Percentiles rank a stretch among this genome's conserved stretches.
Conservation (phyloP, 225 moss, liverwort and hornwort species). For the Takakia lepidozioides region DNA sequence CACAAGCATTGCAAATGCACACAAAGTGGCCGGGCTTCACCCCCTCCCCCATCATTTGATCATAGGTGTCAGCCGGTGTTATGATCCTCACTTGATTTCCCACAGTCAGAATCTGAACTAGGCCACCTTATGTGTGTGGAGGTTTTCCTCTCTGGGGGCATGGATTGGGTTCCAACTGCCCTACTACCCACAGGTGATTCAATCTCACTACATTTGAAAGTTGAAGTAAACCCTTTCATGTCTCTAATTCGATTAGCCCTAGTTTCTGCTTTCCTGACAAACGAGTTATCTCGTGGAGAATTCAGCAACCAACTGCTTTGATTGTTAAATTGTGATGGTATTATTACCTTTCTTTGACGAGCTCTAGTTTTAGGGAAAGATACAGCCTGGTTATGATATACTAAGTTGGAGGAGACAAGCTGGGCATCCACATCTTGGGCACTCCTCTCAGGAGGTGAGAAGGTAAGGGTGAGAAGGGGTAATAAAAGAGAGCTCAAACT, state of each 20-base stretch:
- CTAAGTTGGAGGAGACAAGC: background rate
- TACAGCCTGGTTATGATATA: background rate
- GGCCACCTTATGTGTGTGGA: conserved; percentile 9
- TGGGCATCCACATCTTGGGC: background rate
- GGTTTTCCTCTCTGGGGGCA: background rate
- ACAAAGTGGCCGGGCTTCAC: no score
- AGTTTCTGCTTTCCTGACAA: background rate
- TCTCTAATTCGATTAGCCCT: background rate
- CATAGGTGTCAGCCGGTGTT: no score
- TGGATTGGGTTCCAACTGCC: background rate
- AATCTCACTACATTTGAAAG: background rate
- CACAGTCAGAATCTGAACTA: conserved; percentile 12
- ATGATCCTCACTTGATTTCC: background rate
- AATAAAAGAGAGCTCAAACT: conserved; percentile 1
- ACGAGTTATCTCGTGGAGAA: background rate
- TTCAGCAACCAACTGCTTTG: background rate
- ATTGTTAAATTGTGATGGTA: background rate
- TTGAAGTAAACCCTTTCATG: conserved; percentile 15
- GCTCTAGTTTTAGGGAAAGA: background rate
- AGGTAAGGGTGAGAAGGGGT: conserved; percentile 5
- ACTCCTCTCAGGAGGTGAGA: conserved; percentile 5
- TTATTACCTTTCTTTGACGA: background rate
- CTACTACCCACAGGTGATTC: background rate
- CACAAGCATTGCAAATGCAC: no score
- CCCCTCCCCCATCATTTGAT: no score